Percentiles rank a stretch among this genome's conserved stretches.
Evolutionary conservation across 352 stramenopile species (phyloP).

Genomic region (Globisporangium spinosum): DNA sequence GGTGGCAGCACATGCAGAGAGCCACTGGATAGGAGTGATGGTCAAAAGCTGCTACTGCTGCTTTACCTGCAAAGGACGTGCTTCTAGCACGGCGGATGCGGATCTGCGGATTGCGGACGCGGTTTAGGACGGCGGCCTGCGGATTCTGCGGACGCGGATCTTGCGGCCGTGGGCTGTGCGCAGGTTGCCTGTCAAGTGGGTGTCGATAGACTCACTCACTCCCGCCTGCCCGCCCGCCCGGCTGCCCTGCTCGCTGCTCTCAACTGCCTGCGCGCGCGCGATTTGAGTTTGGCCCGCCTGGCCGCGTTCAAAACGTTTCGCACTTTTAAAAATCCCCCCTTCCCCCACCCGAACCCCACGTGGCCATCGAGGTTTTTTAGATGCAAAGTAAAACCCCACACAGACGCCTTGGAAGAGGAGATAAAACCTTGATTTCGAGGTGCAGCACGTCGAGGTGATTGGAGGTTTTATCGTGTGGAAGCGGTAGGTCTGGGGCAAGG

Average conservation of each 20-base stretch:
- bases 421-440: conserved; percentile 17
- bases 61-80: not conserved
- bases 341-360: conserved; percentile 13
- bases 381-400: not conserved
- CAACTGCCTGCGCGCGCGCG: conserved; percentile 1
- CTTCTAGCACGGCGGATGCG: not conserved
- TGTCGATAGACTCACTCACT: not conserved
- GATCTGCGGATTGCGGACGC: not conserved
- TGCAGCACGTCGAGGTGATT: conserved; percentile 32
- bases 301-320: conserved; percentile 1
- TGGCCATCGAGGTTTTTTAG: not conserved
- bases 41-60: not conserved
- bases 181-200: conserved; percentile 5
- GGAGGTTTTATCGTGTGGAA: conserved; percentile 31
- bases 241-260: conserved; percentile 2
- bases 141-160: not conserved
- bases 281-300: not conserved
- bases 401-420: not conserved
- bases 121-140: not conserved
- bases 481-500: conserved; percentile 47
- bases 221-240: too few species aligned
- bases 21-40: conserved; percentile 1
- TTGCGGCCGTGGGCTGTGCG: not conserved
- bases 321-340: conserved; percentile 16
- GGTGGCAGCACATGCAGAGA: not conserved